Percentiles rank a stretch among this genome's conserved stretches.
These are phyloP conservation scores for Saccharomycopsis oosterbeekiorum DNA, from an alignment of 805 yeast genomes.

Conservation along the genomic window DNA sequence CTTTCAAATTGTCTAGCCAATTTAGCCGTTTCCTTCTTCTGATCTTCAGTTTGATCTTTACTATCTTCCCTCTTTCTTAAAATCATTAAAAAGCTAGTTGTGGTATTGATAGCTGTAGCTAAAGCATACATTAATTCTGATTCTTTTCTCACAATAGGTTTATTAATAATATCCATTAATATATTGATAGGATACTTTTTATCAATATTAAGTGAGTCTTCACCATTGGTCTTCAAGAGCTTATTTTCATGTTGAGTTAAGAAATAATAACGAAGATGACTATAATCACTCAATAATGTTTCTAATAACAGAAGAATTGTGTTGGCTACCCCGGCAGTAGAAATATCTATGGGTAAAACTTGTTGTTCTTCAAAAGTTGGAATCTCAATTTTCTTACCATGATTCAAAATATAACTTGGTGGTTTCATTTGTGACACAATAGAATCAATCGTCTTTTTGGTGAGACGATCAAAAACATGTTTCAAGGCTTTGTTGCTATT, in stretches of 20 bases:
- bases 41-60: constrained; percentile 16
- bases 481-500: constrained; percentile 50
- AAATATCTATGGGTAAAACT: constrained; percentile 44
- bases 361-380: constrained; percentile 22
- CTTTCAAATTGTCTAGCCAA: constrained; percentile 27
- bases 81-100: constrained; percentile 61
- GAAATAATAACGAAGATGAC: constrained; percentile 62
- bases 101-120: constrained; percentile 64
- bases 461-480: constrained; percentile 46
- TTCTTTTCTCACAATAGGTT: constrained; percentile 58
- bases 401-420: neutral
- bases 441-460: constrained; percentile 35
- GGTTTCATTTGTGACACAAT: neutral
- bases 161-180: constrained; percentile 52
- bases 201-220: constrained; percentile 28
- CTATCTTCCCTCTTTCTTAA: constrained; percentile 33
- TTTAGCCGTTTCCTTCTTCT: constrained; percentile 8
- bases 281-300: constrained; percentile 55
- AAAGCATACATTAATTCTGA: constrained; percentile 66
- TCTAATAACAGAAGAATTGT: constrained; percentile 72
- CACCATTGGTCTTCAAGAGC: neutral
- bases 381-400: neutral
- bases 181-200: constrained; percentile 65
- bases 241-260: constrained; percentile 61
- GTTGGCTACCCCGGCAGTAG: constrained; percentile 62